Conservation (phyloP, 73 alveolate genomes). For the Paraurostyla sp. region DNA sequence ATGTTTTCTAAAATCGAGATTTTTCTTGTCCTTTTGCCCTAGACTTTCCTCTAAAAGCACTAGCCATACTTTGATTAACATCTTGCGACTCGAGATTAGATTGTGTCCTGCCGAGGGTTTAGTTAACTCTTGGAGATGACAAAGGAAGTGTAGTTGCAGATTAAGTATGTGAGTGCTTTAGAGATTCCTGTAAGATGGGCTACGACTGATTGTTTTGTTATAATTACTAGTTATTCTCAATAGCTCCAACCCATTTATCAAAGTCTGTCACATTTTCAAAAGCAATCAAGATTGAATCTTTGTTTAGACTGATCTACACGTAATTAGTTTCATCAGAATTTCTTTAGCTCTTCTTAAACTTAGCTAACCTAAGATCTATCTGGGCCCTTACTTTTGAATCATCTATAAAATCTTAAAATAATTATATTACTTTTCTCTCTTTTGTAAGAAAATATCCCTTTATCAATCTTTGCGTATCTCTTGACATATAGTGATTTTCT, state of each 20-base stretch:
- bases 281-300: constrained; percentile 6
- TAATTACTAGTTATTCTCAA: background rate
- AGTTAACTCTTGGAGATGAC: no score
- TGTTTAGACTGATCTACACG: background rate
- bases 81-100: no score
- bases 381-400: constrained; percentile 8
- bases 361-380: constrained; percentile 1
- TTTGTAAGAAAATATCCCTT: constrained; percentile 12
- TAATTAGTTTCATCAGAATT: background rate
- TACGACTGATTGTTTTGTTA: background rate
- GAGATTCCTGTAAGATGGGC: background rate
- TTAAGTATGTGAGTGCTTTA: background rate
- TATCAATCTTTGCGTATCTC: constrained; percentile 44
- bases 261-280: background rate
- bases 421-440: constrained; percentile 24
- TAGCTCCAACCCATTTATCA: constrained; percentile 11
- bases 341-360: constrained; percentile 4
- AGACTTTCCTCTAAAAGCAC: background rate
- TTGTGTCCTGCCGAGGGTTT: no score
- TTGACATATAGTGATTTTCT: constrained; percentile 33
- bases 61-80: no score
- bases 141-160: no score
- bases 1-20: background rate
- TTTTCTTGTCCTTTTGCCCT: background rate
- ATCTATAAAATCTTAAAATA: background rate